Conservation (phyloP, 108 stramenopile genomes). For the Parietichytrium sp. region DNA sequence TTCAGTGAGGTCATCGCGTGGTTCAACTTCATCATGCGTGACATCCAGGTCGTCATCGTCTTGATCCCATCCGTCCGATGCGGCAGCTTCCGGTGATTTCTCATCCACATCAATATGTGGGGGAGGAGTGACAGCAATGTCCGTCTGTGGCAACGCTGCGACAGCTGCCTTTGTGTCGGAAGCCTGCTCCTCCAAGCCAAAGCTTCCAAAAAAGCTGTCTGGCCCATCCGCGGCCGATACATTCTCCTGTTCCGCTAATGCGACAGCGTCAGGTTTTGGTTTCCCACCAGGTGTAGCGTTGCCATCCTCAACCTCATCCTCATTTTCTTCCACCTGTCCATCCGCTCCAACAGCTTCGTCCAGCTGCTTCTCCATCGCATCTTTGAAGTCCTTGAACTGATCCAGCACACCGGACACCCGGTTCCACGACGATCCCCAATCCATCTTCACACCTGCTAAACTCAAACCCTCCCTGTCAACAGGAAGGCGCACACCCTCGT, state of each 20-base stretch:
- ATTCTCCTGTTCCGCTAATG: neutral
- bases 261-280: neutral
- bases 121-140: no score
- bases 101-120: no score
- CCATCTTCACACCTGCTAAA: constrained; percentile 3
- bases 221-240: neutral
- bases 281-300: neutral
- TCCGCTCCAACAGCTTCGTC: constrained; percentile 16
- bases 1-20: neutral
- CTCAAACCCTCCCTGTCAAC: no score
- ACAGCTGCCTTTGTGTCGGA: no score
- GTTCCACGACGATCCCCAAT: constrained; percentile 20
- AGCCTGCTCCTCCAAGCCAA: no score
- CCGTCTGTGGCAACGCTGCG: no score
- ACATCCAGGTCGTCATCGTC: neutral
- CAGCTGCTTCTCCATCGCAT: constrained; percentile 32
- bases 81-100: no score
- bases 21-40: neutral
- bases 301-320: neutral
- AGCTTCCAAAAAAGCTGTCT: neutral
- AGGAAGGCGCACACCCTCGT: no score
- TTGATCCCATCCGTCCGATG: neutral
- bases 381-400: constrained; percentile 8
- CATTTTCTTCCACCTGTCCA: neutral
- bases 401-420: neutral